Evolutionary conservation across 495 filamentous ascomycete species (phyloP).

Genomic region (Talaromyces liani): DNA sequence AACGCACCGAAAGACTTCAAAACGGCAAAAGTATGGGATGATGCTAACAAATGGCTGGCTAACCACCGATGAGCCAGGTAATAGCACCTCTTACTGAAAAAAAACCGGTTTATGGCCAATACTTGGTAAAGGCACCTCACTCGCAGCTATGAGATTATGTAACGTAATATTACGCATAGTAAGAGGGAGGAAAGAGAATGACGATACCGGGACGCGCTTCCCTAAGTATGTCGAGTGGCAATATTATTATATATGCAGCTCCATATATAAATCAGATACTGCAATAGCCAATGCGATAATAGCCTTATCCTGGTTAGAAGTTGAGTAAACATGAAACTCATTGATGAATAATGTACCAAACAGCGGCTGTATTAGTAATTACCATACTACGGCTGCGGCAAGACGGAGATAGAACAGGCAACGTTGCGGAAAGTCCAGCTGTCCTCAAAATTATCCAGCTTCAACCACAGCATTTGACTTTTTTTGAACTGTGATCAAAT

Average conservation of each 20-base stretch:
- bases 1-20: conserved; percentile 54
- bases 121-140: neutral
- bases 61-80: conserved; percentile 1
- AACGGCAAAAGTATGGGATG: conserved; percentile 55
- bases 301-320: neutral
- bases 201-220: neutral
- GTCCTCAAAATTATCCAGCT: neutral
- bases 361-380: neutral
- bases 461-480: neutral
- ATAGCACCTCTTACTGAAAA: neutral
- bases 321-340: neutral
- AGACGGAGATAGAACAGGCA: neutral
- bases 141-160: neutral
- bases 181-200: neutral
- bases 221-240: neutral
- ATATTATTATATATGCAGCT: neutral
- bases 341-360: neutral
- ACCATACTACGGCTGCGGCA: neutral
- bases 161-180: neutral
- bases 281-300: neutral
- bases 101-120: neutral
- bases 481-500: neutral
- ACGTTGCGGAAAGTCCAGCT: conserved; percentile 7
- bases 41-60: conserved; percentile 58
- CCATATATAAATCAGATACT: neutral